Conservation (phyloP, 2,329 filamentous ascomycete genomes). For the Cercospora zeae-maydis region DNA sequence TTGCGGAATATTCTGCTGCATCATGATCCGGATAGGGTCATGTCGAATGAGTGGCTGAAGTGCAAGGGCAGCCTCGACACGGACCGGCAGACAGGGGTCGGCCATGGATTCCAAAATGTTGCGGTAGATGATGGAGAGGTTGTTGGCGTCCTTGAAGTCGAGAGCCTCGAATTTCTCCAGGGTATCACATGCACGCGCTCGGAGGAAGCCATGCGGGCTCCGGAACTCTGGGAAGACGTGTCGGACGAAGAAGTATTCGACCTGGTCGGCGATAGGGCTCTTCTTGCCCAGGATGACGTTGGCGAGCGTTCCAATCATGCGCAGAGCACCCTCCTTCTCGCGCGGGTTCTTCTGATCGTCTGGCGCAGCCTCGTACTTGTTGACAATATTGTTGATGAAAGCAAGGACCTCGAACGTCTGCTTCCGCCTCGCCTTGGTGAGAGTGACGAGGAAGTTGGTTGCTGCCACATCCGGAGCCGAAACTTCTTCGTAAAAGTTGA, state of each 20-base stretch:
- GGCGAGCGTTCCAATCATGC: conserved; percentile 94
- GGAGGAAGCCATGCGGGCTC: conserved; percentile 84
- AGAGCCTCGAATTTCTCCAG: conserved; percentile 97
- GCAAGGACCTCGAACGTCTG: conserved; percentile 92
- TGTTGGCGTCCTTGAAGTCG: conserved; percentile 94
- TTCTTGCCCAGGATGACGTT: conserved; percentile 96
- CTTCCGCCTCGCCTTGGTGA: conserved; percentile 92
- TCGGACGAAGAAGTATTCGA: conserved; percentile 96
- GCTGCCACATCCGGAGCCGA: conserved; percentile 92
- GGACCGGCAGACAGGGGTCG: conserved; percentile 85
- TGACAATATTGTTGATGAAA: conserved; percentile 93
- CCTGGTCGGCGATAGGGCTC: conserved; percentile 94
- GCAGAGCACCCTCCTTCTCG: conserved; percentile 91
- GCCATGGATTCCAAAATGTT: conserved; percentile 98
- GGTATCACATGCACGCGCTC: conserved; percentile 92
- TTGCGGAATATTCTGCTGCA: conserved; percentile 96
- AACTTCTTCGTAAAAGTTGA: conserved; percentile 97
- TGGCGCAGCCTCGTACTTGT: conserved; percentile 78
- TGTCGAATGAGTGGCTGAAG: conserved; percentile 94
- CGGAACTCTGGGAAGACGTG: conserved; percentile 98
- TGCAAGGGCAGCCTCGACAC: conserved; percentile 89
- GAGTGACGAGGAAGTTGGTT: conserved; percentile 90
- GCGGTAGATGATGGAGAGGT: conserved; percentile 91
- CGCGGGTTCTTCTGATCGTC: conserved; percentile 89
- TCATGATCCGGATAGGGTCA: conserved; percentile 86